Evolutionary conservation across 176 grass and related monocot genomes (phyloP).

Genomic region (Elymus sibiricus): DNA sequence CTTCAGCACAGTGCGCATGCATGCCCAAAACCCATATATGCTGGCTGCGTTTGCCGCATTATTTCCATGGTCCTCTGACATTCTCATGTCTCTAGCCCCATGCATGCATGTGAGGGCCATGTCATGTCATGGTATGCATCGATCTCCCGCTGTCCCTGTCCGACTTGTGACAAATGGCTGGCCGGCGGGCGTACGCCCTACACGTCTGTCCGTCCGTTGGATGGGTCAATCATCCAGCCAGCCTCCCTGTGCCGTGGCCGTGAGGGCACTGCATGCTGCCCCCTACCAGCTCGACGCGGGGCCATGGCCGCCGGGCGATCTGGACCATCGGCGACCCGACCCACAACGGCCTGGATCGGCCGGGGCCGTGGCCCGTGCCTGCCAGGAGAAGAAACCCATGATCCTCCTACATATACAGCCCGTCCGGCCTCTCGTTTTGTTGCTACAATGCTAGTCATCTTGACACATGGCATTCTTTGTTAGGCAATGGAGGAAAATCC

Average conservation of each 20-base stretch:
- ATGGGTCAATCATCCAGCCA: background rate
- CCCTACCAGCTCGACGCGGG: constrained; percentile 18
- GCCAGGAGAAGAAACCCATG: background rate
- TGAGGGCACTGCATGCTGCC: background rate
- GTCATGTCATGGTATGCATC: background rate
- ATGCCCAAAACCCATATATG: background rate
- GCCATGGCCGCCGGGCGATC: background rate
- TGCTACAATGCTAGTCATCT: no score
- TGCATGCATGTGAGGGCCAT: background rate
- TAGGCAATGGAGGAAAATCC: no score
- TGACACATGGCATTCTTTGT: no score
- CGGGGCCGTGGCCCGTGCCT: background rate
- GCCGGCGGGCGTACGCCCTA: background rate
- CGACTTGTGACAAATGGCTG: constrained; percentile 3
- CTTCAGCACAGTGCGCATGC: background rate
- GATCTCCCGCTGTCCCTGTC: background rate
- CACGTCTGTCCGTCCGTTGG: no score
- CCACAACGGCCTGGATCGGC: background rate
- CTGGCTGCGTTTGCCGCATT: background rate
- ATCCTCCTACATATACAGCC: background rate
- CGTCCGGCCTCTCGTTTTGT: background rate
- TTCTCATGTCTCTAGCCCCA: constrained; percentile 17
- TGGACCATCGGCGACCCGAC: background rate
- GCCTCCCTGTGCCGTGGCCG: constrained; percentile 18
- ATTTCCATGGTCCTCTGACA: background rate